Base-by-base conservation (phyloP, 2,329 filamentous ascomycete genomes). In the Graphilbum fragrans region DNA sequence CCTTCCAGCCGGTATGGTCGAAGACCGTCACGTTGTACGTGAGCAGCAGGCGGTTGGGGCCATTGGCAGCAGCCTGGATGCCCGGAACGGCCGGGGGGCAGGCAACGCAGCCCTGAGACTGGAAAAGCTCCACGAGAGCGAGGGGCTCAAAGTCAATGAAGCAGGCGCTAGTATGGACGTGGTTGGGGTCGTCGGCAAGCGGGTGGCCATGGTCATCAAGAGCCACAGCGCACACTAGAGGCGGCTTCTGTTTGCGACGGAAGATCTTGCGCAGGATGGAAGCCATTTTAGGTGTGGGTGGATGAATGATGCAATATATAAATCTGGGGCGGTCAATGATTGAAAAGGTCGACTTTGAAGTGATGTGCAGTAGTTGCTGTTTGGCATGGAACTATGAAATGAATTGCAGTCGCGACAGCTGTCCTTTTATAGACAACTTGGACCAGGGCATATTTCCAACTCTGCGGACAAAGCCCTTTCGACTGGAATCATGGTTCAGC, bases 1-100 rank as follows among this genome's bases (percentile, higher is more conserved):
- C 58, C 35, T 54, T 53, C 56, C 56, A 59, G 29, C 54, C 58
- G 12, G 50, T 46, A 43, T 59, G 53, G 42, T 61, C 55, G 38
- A 59, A 62, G 39, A 57, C 42, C 2, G 56, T 59, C 20, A 62
- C 53, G 40, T 59, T 50, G 47, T 58, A 60, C 8, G 53, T 58
- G 14, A 61, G 48, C 8, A 59, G 52, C 32, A 55, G 48, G 16
- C 58, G 42, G 43, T 59, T 59, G 4, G 53, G 54, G 21, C 52
- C 43, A 27, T 49, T 51, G 19, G 21, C 25, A 8, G 51, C 52
- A 18, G 47, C 52, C 12, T 54, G 56, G 38, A 60, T 57, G 18
- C 43, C 49, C 1, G 54, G 52, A 3, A 58, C 49, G n/a, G 57
- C 52, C 1, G 55, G 53, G 2, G 57, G 57, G 38, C 57, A 62